Percentiles rank a stretch among this genome's conserved stretches.
phyloP scores from a whole-genome alignment of 2,329 filamentous ascomycete genomes.

The Venturia asperata region DNA sequence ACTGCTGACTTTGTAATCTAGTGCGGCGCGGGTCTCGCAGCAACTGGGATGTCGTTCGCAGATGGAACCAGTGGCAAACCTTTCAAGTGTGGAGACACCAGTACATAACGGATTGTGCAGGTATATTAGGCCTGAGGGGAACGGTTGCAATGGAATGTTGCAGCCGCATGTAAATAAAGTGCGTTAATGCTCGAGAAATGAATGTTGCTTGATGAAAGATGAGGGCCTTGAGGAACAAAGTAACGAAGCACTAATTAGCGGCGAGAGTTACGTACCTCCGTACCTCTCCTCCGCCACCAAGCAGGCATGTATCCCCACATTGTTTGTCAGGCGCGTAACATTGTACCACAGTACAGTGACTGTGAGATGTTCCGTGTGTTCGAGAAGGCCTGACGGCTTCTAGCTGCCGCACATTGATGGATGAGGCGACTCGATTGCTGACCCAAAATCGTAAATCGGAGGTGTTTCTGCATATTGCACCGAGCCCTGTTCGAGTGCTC shows the following conservation, averaged over 20 bases:
- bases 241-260: no score
- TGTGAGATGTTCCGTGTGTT: background rate
- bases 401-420: conserved; percentile 8
- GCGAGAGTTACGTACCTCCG: background rate
- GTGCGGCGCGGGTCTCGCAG: conserved; percentile 19
- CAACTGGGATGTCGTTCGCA: conserved; percentile 4
- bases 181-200: background rate
- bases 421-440: background rate
- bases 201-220: background rate
- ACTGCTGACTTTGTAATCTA: conserved; percentile 12
- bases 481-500: background rate
- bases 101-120: background rate
- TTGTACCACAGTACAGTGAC: no score
- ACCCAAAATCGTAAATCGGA: background rate
- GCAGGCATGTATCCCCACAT: background rate
- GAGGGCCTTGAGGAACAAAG: background rate
- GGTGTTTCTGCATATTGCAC: background rate
- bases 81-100: conserved; percentile 19
- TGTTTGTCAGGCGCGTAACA: background rate
- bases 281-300: background rate
- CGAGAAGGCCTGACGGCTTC: conserved; percentile 1
- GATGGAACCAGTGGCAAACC: conserved; percentile 18
- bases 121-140: no score
- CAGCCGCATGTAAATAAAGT: background rate
- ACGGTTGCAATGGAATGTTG: background rate